Conservation (phyloP, 768 basidiomycete genomes). For the Boletus rubropictus region DNA sequence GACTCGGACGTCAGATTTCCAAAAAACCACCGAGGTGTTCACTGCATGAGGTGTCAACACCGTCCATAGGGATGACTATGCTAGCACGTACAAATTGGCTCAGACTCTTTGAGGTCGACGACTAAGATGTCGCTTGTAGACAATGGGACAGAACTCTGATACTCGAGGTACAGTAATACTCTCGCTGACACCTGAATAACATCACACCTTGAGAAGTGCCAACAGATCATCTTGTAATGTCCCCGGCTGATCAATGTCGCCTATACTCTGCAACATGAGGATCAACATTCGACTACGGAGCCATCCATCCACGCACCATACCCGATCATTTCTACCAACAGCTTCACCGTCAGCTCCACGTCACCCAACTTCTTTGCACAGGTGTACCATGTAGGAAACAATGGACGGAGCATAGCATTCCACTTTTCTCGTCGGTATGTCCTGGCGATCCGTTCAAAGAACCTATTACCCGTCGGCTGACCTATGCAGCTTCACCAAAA, state of each 20-base stretch:
- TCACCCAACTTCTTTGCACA: slow-evolving; percentile 77
- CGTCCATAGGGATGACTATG: not conserved
- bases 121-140: slow-evolving; percentile 49
- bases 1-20: slow-evolving; percentile 57
- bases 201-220: slow-evolving; percentile 61
- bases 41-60: slow-evolving; percentile 40
- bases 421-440: slow-evolving; percentile 85
- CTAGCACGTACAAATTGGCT: slow-evolving; percentile 52
- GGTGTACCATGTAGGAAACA: slow-evolving; percentile 75
- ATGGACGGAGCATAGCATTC: slow-evolving; percentile 64
- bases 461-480: slow-evolving; percentile 40
- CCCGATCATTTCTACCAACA: slow-evolving; percentile 80
- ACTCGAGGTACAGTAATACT: not conserved
- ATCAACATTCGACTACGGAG: not conserved
- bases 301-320: slow-evolving; percentile 45
- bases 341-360: slow-evolving; percentile 64
- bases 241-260: slow-evolving; percentile 42
- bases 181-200: not conserved
- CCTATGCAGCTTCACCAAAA: not conserved
- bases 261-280: slow-evolving; percentile 25
- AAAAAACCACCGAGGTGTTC: slow-evolving; percentile 62
- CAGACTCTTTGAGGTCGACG: slow-evolving; percentile 59
- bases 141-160: slow-evolving; percentile 66
- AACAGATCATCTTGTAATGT: slow-evolving; percentile 64
- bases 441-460: slow-evolving; percentile 88